Evolutionary conservation across 2,329 filamentous ascomycete genomes (phyloP).

Genomic region (Pseudogymnoascus sp.): DNA sequence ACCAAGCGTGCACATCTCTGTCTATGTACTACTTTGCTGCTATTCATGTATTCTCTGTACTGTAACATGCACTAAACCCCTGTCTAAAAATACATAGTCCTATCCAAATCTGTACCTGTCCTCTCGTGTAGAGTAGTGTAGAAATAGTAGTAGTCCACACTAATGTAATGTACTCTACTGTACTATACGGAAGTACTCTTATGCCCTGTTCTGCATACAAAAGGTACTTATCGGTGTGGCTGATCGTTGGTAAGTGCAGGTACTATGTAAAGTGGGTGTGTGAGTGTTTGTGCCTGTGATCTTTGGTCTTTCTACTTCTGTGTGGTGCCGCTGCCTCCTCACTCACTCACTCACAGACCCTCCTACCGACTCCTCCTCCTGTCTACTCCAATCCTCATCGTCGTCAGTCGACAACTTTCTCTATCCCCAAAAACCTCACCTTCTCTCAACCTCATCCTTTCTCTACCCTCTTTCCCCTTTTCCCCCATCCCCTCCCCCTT

Average conservation of each 20-base stretch:
- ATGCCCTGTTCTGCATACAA: background rate
- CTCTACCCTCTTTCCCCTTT: constrained; percentile 21
- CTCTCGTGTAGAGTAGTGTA: background rate
- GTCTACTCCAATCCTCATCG: constrained; percentile 18
- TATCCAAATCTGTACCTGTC: background rate
- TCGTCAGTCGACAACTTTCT: constrained; percentile 11
- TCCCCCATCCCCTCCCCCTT: constrained; percentile 21
- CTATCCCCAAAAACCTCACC: constrained; percentile 13
- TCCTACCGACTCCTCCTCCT: constrained; percentile 6
- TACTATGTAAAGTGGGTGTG: background rate
- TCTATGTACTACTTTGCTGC: background rate
- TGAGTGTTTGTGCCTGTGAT: constrained; percentile 4
- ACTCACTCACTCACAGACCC: constrained; percentile 19
- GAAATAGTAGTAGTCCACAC: background rate
- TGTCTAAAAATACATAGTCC: background rate
- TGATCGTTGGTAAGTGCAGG: background rate
- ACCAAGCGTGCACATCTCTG: background rate
- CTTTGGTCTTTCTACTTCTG: background rate
- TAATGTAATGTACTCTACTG: background rate
- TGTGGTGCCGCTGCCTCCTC: constrained; percentile 20
- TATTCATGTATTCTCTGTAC: background rate
- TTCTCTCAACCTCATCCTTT: constrained; percentile 28
- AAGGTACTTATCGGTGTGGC: background rate
- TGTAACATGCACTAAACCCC: background rate
- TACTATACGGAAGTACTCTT: background rate